Percentiles rank a stretch among this genome's conserved stretches.
phyloP scores from a whole-genome alignment of 2,329 filamentous ascomycete species.

The Xylaria sp. region DNA sequence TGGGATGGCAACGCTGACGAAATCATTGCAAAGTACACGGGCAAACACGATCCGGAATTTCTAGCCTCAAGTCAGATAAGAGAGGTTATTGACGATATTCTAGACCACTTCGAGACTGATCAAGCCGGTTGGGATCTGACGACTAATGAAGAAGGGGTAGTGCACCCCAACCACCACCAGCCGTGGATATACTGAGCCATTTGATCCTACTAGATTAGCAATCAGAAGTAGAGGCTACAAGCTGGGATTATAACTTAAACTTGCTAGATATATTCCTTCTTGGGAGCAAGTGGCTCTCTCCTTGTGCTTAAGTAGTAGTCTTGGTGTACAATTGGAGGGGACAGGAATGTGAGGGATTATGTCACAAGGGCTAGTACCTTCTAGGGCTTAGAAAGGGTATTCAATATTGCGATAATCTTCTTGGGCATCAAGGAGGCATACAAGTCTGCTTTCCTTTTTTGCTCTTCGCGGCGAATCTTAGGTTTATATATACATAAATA shows the following conservation, averaged over 20 bases:
- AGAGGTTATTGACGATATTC: neutral
- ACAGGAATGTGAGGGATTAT: neutral
- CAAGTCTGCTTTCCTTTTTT: too few species aligned
- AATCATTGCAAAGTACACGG: slow-evolving; percentile 8
- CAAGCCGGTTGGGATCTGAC: neutral
- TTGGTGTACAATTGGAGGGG: too few species aligned
- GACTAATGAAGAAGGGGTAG: neutral
- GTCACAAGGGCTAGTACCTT: neutral
- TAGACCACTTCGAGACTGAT: slow-evolving; percentile 16
- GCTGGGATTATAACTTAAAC: neutral
- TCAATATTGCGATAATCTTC: neutral
- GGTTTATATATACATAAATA: too few species aligned
- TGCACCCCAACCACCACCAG: neutral
- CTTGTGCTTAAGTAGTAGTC: too few species aligned
- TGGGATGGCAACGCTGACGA: slow-evolving; percentile 18
- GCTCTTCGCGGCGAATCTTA: too few species aligned
- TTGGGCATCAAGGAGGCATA: too few species aligned
- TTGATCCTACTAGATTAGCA: neutral
- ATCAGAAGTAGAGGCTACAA: slow-evolving; percentile 19
- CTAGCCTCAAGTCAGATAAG: neutral
- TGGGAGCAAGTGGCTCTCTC: too few species aligned
- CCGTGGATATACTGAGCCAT: neutral
- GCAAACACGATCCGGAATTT: neutral
- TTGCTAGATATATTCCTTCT: neutral
- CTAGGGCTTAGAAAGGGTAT: neutral